Base-by-base conservation (phyloP, 116 monocot genomes). In the Dioscorea cayenensis region DNA sequence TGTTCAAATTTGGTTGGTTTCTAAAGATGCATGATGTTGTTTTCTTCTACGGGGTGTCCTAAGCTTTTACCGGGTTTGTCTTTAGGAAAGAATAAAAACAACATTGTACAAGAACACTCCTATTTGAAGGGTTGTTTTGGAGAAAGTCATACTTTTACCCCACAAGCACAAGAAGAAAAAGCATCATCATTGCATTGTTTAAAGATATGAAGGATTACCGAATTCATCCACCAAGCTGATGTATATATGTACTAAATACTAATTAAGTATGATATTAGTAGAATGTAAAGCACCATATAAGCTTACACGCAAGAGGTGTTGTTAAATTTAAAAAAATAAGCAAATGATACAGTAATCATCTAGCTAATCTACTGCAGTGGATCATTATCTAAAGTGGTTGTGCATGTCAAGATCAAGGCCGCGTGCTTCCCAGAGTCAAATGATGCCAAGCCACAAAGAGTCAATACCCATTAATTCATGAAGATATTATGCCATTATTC, bases 341-440 rank as follows among this genome's bases (percentile, higher is more conserved):
- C 17, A 52, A 52, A 52, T 7, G 17, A 52, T 38, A 38, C 38
- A 52, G 18, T 52, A 52, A 52, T 52, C 52, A 52, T 52, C 52
- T 52, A 5, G 52, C 55, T n/a, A 55, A 43, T 43, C 43, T 43
- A 43, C 3, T 55, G 55, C 5, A 18, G 17, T 11, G 55, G 19
- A 55, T 55, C 55, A 55, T 55, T 55, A n/a, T 55, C 55, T 5
- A 19, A 55, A 55, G n/a, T 55, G 55, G 5, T 55, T 55, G 55
- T 55, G 55, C 55, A 55, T 55, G n/a, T n/a, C 55, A 55, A 55
- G 55, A 55, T 55, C 55, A 55, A 55, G 55, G n/a, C 5, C 55
- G n/a, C 19, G 55, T 55, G 55, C 55, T 18, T 55, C 19, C 55
- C 43, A 43, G 43, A 12, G 43, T 43, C 43, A 43, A 43, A 43